Evolutionary conservation across 371 early-diverging fungal genomes (phyloP), one percentile per base, ranked within the genome.

Genomic region (Phascolomyces articulosus): DNA sequence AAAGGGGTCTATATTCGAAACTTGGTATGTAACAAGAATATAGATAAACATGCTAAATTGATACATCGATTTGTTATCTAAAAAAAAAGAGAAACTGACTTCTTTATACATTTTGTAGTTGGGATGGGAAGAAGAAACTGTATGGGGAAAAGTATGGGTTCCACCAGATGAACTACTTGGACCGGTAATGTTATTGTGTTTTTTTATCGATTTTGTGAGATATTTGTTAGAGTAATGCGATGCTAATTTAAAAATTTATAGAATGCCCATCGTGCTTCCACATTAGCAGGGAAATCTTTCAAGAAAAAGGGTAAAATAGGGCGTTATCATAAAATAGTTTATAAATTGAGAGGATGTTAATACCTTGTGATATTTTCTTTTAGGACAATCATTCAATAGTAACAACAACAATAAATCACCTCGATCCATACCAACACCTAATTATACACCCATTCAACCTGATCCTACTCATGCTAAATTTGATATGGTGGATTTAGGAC

Each of bases 1-100:
- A 93, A 93, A 73, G 83, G 85, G 21, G 82, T 91, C 0, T 94
- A 93, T 75, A 88, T 85, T 58, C 83, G 84, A 65, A 85, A 85
- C 61, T 71, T 94, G 67, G 80, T 80, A 73, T n/a, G 40, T 20
- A 21, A 51, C 27, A 21, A 28, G 8, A 47, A 13, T 9, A 18
- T 44, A 44, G 44, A 1, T 7, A 8, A 4, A 7, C 4, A n/a
- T 44, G 44, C n/a, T n/a, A n/a, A n/a, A n/a, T n/a, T n/a, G n/a
- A n/a, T n/a, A n/a, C n/a, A n/a, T n/a, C n/a, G n/a, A n/a, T n/a
- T n/a, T n/a, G n/a, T n/a, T n/a, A n/a, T n/a, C n/a, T n/a, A n/a
- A n/a, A n/a, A n/a, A n/a, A n/a, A n/a, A n/a, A n/a, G n/a, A n/a
- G n/a, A n/a, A n/a, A n/a, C n/a, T n/a, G n/a, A n/a, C n/a, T n/a